A percentile compares a stretch with the other conserved stretches of the same genome.
Conservation (phyloP, 768 basidiomycete genomes). For the Fibroporia radiculosa region DNA sequence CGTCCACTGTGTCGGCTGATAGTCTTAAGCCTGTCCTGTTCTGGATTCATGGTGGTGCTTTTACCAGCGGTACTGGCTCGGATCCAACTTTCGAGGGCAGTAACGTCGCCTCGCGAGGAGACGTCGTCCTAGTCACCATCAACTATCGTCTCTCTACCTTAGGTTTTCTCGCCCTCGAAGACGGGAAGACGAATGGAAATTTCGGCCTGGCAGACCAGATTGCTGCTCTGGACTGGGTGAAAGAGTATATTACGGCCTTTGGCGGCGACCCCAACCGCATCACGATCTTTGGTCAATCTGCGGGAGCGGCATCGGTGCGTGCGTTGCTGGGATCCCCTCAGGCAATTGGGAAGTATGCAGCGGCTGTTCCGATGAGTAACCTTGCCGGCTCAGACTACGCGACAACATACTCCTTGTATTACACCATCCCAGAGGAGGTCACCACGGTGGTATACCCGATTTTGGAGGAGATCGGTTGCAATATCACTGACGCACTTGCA, state of each 20-base stretch:
- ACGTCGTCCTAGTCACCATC: constrained; percentile 32
- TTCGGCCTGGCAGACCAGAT: constrained; percentile 40
- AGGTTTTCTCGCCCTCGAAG: constrained; percentile 35
- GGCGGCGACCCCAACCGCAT: constrained; percentile 48
- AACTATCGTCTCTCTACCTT: constrained; percentile 34
- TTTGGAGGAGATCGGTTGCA: constrained; percentile 33
- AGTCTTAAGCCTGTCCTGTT: constrained; percentile 37
- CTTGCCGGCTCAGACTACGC: constrained; percentile 43
- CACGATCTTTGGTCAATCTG: constrained; percentile 49
- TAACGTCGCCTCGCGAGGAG: constrained; percentile 35
- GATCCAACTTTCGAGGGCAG: constrained; percentile 37
- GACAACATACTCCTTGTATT: constrained; percentile 40
- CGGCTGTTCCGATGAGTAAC: constrained; percentile 34
- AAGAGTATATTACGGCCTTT: constrained; percentile 45
- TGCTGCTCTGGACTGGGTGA: constrained; percentile 37
- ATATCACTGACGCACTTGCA: constrained; percentile 25
- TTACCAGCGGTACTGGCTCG: constrained; percentile 31
- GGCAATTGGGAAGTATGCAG: constrained; percentile 27
- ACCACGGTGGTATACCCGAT: constrained; percentile 29
- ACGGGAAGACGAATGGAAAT: constrained; percentile 37
- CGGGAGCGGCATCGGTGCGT: constrained; percentile 39
- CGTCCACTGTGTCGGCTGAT: constrained; percentile 8
- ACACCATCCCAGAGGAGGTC: constrained; percentile 35
- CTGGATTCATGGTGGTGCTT: constrained; percentile 46
- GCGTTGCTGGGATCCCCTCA: constrained; percentile 23